Base-by-base conservation (phyloP, 306 rosid species). In the Psophocarpus tetragonolobus region DNA sequence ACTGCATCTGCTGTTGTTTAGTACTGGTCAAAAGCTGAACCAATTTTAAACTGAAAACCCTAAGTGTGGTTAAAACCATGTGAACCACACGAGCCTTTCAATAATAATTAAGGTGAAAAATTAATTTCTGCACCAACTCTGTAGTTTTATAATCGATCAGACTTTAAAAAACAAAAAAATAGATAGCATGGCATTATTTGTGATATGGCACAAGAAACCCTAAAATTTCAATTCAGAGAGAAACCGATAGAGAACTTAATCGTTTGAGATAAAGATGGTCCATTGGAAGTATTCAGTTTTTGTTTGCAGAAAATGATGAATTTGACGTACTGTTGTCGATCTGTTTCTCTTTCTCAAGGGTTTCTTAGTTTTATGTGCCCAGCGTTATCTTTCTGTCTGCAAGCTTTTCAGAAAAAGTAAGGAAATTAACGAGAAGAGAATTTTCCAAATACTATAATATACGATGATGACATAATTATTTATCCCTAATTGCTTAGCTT, bases 1-100 rank as follows among this genome's bases (percentile, higher is more conserved):
- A 68, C 84, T 67, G 80, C 84, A 80, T 84, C 69, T 54, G 75
- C 39, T 76, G 77, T 68, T 53, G 56, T 56, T 56, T 57, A 29
- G 66, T 27, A 60, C 79, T 80, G 79, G 47, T 83, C 81, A 75
- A 83, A 83, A 68, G 83, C 67, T 68, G 68, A 76, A 32, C 71
- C 42, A 57, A 62, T 76, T 82, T 80, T 83, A 20, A 51, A 32
- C 73, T 80, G 32, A 45, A 80, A 83, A 79, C 78, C 80, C 86
- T 78, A 71, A 69, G n/a, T 5, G 56, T 13, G 62, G 4, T 73
- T 33, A 27, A 60, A 47, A 65, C 51, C 54, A 39, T 35, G 27
- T n/a, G 11, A 64, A 71, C 61, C 32, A 71, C 45, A 26, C 4
- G 18, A 57, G 13, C 35, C 64, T 82, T 13, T 32, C 82, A 53